Conservation (phyloP, 495 filamentous ascomycete species). For the Cairneyella variabilis region DNA sequence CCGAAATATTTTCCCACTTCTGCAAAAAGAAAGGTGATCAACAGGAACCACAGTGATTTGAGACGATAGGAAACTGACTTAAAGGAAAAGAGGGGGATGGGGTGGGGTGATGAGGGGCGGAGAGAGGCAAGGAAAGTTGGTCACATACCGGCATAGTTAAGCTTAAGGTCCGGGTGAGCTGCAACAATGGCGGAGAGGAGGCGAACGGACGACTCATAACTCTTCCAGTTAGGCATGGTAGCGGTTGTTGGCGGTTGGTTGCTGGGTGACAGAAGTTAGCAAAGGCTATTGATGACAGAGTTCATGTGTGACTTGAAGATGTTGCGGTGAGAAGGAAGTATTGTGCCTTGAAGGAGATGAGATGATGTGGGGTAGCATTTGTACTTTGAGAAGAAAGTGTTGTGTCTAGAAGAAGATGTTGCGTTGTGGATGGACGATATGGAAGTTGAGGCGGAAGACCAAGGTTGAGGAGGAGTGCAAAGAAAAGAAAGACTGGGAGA, state of each 20-base stretch:
- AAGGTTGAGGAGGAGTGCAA: too few species aligned
- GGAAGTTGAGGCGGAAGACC: too few species aligned
- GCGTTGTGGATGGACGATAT: too few species aligned
- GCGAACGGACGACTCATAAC: constrained; percentile 42
- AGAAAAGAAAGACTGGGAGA: background rate
- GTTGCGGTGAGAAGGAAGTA: too few species aligned
- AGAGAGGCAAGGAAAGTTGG: constrained; percentile 3
- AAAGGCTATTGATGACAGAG: too few species aligned
- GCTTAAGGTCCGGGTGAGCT: constrained; percentile 35
- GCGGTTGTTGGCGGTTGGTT: background rate
- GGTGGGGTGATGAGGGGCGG: background rate
- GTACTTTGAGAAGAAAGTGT: too few species aligned
- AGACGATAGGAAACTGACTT: constrained; percentile 1
- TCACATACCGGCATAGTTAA: constrained; percentile 48
- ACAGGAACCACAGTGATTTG: constrained; percentile 3
- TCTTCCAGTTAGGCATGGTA: constrained; percentile 45
- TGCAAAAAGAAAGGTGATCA: constrained; percentile 6
- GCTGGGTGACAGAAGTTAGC: too few species aligned
- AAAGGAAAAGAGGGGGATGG: background rate
- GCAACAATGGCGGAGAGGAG: constrained; percentile 49
- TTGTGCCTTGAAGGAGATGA: too few species aligned
- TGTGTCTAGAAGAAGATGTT: too few species aligned
- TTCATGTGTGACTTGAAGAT: too few species aligned
- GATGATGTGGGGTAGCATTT: too few species aligned
- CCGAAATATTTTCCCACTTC: constrained; percentile 18